phyloP scores from a whole-genome alignment of 1,284 basidiomycete genomes.

The Trametes pubescens region DNA sequence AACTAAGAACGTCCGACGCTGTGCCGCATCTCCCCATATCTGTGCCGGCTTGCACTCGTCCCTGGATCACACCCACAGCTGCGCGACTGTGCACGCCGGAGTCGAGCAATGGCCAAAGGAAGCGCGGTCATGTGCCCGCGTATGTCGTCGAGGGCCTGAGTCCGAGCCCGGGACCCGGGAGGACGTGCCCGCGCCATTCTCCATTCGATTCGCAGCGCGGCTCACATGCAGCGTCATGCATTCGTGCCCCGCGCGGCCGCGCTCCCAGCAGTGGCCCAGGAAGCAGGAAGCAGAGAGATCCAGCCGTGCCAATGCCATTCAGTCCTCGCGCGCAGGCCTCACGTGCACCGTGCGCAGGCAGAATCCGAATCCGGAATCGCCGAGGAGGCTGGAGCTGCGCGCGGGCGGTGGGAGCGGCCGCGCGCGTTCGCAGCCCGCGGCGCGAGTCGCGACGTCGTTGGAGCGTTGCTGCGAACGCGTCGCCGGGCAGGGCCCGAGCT shows the following conservation, averaged over 20 bases:
- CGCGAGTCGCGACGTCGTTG: conserved; percentile 8
- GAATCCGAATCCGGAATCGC: not conserved
- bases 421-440: not conserved
- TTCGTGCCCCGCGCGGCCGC: conserved; percentile 3
- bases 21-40: not conserved
- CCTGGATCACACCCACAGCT: conserved; percentile 6
- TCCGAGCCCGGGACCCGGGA: conserved; percentile 19
- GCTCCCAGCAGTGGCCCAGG: not conserved
- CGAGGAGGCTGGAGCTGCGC: conserved; percentile 6
- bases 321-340: conserved; percentile 12
- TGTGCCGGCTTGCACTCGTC: no score
- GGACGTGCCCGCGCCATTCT: conserved; percentile 10
- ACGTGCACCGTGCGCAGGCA: conserved; percentile 11
- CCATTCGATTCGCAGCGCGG: not conserved
- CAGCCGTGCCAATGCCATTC: not conserved
- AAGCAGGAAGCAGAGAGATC: not conserved
- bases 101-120: conserved; percentile 12
- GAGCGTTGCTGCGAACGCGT: conserved; percentile 4
- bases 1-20: conserved; percentile 6
- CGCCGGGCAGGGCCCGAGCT: conserved; percentile 16
- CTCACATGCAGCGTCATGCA: conserved; percentile 12
- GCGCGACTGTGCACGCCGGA: conserved; percentile 3
- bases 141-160: conserved; percentile 17
- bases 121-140: conserved; percentile 22
- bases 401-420: conserved; percentile 1